Base-by-base conservation (phyloP, 2,329 filamentous ascomycete species). In the Scorias spongiosa region DNA sequence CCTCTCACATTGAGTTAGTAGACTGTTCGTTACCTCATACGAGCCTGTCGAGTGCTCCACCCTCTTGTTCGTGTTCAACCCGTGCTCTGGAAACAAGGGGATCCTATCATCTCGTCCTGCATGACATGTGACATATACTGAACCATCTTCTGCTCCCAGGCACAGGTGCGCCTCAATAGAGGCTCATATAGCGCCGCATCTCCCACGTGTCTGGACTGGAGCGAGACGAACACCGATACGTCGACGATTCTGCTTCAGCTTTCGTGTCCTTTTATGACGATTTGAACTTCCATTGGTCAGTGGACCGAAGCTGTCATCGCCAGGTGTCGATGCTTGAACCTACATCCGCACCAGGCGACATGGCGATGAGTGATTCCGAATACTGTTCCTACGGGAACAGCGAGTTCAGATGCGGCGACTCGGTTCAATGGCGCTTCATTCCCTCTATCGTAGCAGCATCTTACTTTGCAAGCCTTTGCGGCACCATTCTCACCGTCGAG, bases 401-500 rank as follows among this genome's bases (percentile, higher is more conserved):
- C 32, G 4, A 3, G 12, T 36, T 36, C 32, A 15, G 9, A 15
- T 36, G 32, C 42, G 43, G 41, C 39, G 18, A 29, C 14, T 45
- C 44, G 18, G 30, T 40, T 2, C 49, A 52, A 2, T 67, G 67
- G 45, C 62, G 61, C 11, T 69, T 67, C 44, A 52, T 60, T n/a
- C 49, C 70, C 3, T 76, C 76, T 34, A 81, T 84, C 53, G 72
- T 89, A 10, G 70, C 80, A 18, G 69, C 85, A 9, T 81, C 78
- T 1, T 81, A 75, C 53, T 63, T 81, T 38, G 70, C 80, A 51
- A 91, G 85, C 56, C 76, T 83, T 49, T 67, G 84, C 50, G 87
- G 87, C 48, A 80, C 84, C 41, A 72, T 77, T 42, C 85, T 85
- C 2, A 88, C 86, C 0, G 69, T 93, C 29, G 87, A 93, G 61